Percentiles rank a stretch among this genome's conserved stretches.
Conservation (phyloP, 768 basidiomycete species). For the Amanita jacksonii region DNA sequence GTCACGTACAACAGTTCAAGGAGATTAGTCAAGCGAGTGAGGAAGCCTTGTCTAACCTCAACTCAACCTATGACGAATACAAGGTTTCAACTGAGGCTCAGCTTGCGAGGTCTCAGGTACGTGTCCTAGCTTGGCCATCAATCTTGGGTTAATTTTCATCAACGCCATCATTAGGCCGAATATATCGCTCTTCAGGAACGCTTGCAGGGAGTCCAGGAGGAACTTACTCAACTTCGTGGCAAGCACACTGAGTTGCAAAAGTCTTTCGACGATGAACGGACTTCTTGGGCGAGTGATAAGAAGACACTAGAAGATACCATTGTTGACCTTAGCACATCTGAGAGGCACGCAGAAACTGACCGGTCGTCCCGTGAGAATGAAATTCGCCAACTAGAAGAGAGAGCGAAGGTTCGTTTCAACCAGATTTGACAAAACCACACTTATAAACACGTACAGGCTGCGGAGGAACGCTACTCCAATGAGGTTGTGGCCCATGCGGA, state of each 20-base stretch:
- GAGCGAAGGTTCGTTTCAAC: conserved; percentile 42
- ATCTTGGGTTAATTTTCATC: background rate
- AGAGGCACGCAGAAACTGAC: conserved; percentile 55
- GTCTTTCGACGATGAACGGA: conserved; percentile 58
- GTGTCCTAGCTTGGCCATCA: conserved; percentile 8
- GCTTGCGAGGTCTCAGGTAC: conserved; percentile 60
- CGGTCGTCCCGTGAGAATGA: conserved; percentile 55
- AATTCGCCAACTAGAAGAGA: conserved; percentile 56
- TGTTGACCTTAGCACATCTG: conserved; percentile 68
- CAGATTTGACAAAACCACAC: background rate
- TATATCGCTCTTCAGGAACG: conserved; percentile 53
- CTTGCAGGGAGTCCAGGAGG: conserved; percentile 42
- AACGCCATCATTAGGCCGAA: conserved; percentile 40
- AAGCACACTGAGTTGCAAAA: conserved; percentile 53
- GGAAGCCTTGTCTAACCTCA: conserved; percentile 60
- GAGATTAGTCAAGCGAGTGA: conserved; percentile 81
- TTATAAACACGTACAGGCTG: conserved; percentile 31
- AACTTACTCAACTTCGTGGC: conserved; percentile 36
- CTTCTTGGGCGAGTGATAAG: conserved; percentile 70
- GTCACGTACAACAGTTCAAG: conserved; percentile 77
- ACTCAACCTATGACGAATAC: conserved; percentile 72
- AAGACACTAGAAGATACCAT: conserved; percentile 76
- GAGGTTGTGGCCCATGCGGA: conserved; percentile 85
- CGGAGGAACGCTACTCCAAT: conserved; percentile 71
- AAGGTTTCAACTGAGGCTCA: conserved; percentile 63